Percentiles rank a stretch among this genome's conserved stretches.
Conservation (phyloP, 202 grass and related monocot genomes). For the Schoenoplectus tabernaemontani region DNA sequence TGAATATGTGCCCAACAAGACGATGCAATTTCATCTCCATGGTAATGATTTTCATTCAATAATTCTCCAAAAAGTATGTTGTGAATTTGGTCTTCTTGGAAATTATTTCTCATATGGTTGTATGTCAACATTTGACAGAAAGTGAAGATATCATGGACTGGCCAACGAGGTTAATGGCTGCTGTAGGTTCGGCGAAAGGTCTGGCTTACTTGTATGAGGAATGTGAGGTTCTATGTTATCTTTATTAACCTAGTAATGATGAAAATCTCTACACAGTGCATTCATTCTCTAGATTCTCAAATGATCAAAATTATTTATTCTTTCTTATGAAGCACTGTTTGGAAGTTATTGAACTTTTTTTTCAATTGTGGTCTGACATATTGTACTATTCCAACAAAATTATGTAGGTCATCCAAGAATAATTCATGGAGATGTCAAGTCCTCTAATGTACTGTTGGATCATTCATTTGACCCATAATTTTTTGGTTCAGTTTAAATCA, state of each 20-base stretch:
- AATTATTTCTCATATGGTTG: not conserved
- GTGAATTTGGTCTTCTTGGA: not conserved
- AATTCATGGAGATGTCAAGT: constrained; percentile 87
- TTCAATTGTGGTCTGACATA: not conserved
- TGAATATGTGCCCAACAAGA: constrained; percentile 76
- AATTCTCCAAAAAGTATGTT: not conserved
- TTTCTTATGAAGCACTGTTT: not conserved
- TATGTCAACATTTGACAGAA: constrained; percentile 10
- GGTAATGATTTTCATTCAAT: constrained; percentile 19
- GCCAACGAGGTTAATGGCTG: constrained; percentile 49
- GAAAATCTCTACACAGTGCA: no score
- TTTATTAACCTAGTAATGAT: not conserved
- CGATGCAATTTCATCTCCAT: constrained; percentile 71
- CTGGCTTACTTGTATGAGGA: constrained; percentile 44
- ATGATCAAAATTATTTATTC: not conserved
- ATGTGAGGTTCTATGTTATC: constrained; percentile 23
- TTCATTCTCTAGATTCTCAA: no score
- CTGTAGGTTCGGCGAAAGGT: constrained; percentile 55
- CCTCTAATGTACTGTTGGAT: constrained; percentile 89
- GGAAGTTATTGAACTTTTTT: not conserved
- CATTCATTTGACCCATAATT: constrained; percentile 61
- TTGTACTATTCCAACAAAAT: constrained; percentile 4
- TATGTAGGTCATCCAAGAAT: constrained; percentile 77
- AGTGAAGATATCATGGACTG: constrained; percentile 36
- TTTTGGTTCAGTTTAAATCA: no score